Base-by-base conservation (phyloP, 108 stramenopile genomes). In the Cyclotella kingstonii region DNA sequence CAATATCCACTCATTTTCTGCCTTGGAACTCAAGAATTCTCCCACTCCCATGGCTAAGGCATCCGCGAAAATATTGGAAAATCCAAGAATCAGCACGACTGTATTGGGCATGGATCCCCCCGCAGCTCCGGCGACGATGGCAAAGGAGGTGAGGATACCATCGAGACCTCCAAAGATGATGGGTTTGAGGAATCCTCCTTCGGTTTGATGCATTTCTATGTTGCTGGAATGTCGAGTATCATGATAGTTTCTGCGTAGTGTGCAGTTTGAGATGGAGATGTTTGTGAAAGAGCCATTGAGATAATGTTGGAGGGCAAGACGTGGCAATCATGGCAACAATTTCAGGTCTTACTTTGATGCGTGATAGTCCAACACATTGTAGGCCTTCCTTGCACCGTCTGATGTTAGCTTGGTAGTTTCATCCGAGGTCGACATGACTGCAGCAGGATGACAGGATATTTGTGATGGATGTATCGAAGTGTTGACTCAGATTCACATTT, bases 11-110 rank as follows among this genome's bases (percentile, higher is more conserved):
- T 98, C 97, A 60, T 93, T 95, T 66, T 93, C 84, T 11, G 97
- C 97, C 61, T 96, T 96, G 51, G 85, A 86, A 53, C 90, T 91
- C n/a, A 98, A 75, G 58, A 96, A 98, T 77, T 98, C 98, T 8
- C 97, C 97, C 9, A 98, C 95, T 10, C 98, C 98, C 96, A 98
- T 98, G 73, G 83, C 76, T 17, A 99, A 76, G 0, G 98, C 97
- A 63, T 97, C 97, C 10, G 97, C 98, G 60, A 98, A 90, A 44
- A 98, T 95, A 68, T 95, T 97, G 60, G 83, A 84, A 52, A 97
- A 96, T 19, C 98, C 98, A 2, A 99, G 81, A 54, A 97, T 83
- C n/a, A 99, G 81, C 15, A 99, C 89, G 7, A 96, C 94, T 18
- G 77, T 70, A 0, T 81, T 45, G 55, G 82, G 63, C 57, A 98